These are phyloP conservation scores for Thielaviopsis ethacetica DNA, from an alignment of 2,329 filamentous ascomycete species.

Conservation along the genomic window DNA sequence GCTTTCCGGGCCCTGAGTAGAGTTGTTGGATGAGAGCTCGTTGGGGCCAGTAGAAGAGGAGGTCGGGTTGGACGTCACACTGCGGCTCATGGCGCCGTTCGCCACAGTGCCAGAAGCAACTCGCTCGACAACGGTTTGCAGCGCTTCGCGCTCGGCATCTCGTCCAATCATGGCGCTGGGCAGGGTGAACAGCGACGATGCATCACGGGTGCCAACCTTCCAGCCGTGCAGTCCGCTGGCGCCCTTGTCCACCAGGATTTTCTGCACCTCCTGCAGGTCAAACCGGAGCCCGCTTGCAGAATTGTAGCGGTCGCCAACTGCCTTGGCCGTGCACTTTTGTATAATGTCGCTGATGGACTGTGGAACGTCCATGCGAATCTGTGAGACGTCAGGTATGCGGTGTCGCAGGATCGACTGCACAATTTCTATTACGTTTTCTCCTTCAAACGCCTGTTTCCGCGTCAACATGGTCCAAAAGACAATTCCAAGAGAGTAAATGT, in stretches of 20 bases:
- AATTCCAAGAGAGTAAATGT: conserved; percentile 84
- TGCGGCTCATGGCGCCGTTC: conserved; percentile 13
- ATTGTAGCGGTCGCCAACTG: conserved; percentile 74
- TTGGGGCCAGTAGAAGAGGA: conserved; percentile 28
- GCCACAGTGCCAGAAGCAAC: conserved; percentile 49
- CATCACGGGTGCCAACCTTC: conserved; percentile 65
- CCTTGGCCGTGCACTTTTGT: conserved; percentile 83
- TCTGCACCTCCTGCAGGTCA: conserved; percentile 59
- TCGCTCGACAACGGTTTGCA: conserved; percentile 61
- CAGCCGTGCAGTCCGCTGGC: conserved; percentile 54
- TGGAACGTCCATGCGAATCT: conserved; percentile 65
- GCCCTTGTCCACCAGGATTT: conserved; percentile 61
- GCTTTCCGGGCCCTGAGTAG: conserved; percentile 30
- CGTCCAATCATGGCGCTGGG: conserved; percentile 71
- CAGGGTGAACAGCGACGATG: conserved; percentile 83
- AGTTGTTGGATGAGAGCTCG: conserved; percentile 38
- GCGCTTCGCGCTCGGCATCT: conserved; percentile 49
- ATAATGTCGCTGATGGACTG: conserved; percentile 70
- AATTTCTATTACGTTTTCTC: conserved; percentile 68
- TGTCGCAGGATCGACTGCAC: conserved; percentile 77
- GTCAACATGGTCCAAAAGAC: conserved; percentile 77
- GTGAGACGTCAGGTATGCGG: conserved; percentile 60
- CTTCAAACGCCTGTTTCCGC: conserved; percentile 65
- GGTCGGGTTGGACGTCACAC: conserved; percentile 15
- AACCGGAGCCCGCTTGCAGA: conserved; percentile 73